Percentiles rank a stretch among this genome's conserved stretches.
Evolutionary conservation across 2,329 filamentous ascomycete genomes (phyloP).

Genomic region (Microcyclosporella mali): DNA sequence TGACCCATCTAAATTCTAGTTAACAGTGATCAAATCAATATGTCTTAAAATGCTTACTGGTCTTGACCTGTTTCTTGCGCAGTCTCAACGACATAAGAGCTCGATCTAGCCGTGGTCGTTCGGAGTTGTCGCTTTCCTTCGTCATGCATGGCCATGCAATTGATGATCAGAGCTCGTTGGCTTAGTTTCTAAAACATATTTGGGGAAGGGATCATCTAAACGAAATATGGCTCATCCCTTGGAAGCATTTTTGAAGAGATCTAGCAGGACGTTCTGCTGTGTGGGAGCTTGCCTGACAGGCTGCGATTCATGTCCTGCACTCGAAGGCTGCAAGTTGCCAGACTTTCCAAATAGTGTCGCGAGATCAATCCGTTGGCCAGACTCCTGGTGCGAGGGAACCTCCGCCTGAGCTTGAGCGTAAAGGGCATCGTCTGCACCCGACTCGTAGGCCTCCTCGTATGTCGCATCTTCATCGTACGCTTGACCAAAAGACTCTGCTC

Average conservation of each 20-base stretch:
- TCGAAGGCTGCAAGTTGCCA: constrained; percentile 2
- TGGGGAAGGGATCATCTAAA: too few species aligned
- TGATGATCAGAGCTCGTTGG: too few species aligned
- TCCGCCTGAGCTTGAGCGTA: constrained; percentile 36
- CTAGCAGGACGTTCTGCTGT: constrained; percentile 23
- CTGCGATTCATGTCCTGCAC: neutral
- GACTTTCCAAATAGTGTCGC: constrained; percentile 22
- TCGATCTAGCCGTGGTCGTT: too few species aligned
- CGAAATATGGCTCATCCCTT: constrained; percentile 3
- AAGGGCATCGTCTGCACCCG: neutral
- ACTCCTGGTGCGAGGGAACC: constrained; percentile 40
- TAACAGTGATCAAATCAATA: too few species aligned
- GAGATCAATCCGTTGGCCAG: constrained; percentile 23
- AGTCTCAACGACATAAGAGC: too few species aligned
- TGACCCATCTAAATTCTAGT: too few species aligned
- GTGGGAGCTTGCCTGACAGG: constrained; percentile 6
- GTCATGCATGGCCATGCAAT: too few species aligned
- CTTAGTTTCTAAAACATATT: too few species aligned
- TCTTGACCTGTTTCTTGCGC: too few species aligned
- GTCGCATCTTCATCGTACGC: constrained; percentile 23
- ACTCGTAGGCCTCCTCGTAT: neutral
- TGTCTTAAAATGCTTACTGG: too few species aligned
- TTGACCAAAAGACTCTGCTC: constrained; percentile 37
- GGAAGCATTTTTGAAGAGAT: constrained; percentile 26
- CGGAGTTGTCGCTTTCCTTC: too few species aligned